Evolutionary conservation across 495 filamentous ascomycete species (phyloP).

Genomic region (Trichoderma gamsii): DNA sequence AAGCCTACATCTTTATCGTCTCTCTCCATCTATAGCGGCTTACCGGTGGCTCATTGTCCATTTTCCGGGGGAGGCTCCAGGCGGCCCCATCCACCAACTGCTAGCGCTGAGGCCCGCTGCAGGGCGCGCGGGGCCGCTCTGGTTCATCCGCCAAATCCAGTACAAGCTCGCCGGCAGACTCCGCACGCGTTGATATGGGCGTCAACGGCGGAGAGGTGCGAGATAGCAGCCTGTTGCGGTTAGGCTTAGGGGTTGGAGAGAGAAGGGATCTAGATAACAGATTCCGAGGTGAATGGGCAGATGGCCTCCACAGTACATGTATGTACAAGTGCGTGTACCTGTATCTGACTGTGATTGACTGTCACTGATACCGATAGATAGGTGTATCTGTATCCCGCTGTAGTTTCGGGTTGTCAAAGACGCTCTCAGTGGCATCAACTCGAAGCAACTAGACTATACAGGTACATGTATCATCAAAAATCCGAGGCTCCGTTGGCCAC

Average conservation of each 20-base stretch:
- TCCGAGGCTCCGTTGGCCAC: background rate
- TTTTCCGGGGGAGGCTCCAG: constrained; percentile 2
- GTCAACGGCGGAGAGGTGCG: background rate
- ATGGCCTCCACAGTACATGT: background rate
- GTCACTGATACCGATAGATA: background rate
- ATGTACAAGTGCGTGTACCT: too few species aligned
- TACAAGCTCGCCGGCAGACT: background rate
- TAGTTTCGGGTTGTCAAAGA: too few species aligned
- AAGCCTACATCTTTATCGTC: too few species aligned
- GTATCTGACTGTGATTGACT: background rate
- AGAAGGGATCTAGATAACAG: constrained; percentile 4
- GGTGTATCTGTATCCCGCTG: background rate
- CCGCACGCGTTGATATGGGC: background rate
- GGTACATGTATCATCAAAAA: too few species aligned
- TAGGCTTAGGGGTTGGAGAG: background rate
- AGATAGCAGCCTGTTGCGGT: constrained; percentile 12
- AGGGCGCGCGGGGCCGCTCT: background rate
- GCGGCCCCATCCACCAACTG: background rate
- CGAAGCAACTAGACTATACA: background rate
- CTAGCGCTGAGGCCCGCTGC: background rate
- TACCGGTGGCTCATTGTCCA: background rate
- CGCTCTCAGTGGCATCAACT: too few species aligned
- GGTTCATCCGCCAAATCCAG: background rate
- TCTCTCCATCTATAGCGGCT: background rate
- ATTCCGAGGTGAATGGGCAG: background rate